Evolutionary conservation across 2,329 filamentous ascomycete species (phyloP), one percentile per base, ranked within the genome.

Genomic region (Nigrograna mackinnonii): DNA sequence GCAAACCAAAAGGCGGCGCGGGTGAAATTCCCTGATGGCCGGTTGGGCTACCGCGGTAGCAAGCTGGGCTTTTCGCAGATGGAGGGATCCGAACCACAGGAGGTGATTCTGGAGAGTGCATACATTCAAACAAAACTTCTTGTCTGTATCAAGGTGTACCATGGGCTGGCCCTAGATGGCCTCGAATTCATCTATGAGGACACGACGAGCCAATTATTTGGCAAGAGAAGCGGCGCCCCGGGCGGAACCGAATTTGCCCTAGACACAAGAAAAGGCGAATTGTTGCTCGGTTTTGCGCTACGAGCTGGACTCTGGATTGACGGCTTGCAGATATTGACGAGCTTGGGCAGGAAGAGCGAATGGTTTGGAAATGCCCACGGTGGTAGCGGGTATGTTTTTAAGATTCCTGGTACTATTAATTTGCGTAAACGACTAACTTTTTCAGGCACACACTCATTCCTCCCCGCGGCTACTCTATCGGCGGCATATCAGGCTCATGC

Each of bases 131-230:
- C 83, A 22, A 86, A 91, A 49, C 78, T 96, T 21, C 75, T 97
- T 49, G 85, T 83, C 1, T 82, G 82, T 4, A 79, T 96, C 43
- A 80, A 83, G 46, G 77, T 95, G 12, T 95, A 91, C 60, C 85
- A 90, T 56, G 90, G 88, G 2, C 74, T 77, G 44, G 86, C 86
- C 4, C 63, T 97, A 11, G 87, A 95, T 64, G 94, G 94, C 0
- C 69, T 99, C 16, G 92, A 97, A 66, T 97, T 99, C 68, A 78
- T 88, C 45, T 97, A 96, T 62, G 92, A 97, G 59, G 91, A 97
- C 66, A 79, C 82, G 13, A 86, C 88, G 1, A 86, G 78, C 41
- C 90, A 96, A 63, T 68, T 96, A 3, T 95, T 99, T 73, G 94
- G 94, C 30, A 91, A 89, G 60, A 78, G 80, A 41, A 87, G 86